These are phyloP conservation scores for Achlya hypogyna DNA, from an alignment of 352 stramenopile genomes.

Conservation along the genomic window DNA sequence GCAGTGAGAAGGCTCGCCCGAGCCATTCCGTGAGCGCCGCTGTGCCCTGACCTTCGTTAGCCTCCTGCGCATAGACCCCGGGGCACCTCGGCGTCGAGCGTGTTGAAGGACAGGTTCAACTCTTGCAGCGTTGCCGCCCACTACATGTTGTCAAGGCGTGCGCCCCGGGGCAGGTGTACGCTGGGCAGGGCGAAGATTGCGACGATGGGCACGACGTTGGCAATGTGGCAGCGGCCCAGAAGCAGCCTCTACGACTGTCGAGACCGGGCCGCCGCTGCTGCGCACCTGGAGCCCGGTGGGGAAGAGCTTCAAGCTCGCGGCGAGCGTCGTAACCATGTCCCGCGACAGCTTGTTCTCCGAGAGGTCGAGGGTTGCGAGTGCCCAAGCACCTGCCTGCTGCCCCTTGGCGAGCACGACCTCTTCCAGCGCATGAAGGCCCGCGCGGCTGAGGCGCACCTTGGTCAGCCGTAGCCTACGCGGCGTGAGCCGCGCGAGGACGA, in stretches of 20 bases:
- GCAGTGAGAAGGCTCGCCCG: conserved; percentile 40
- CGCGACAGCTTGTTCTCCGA: conserved; percentile 5
- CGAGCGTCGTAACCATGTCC: not conserved
- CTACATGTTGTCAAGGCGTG: conserved; percentile 2
- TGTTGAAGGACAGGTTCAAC: conserved; percentile 67
- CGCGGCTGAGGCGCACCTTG: conserved; percentile 35
- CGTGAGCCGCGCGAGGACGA: conserved; percentile 30
- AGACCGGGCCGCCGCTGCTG: not conserved
- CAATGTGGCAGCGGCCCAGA: not conserved
- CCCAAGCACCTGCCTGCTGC: not conserved
- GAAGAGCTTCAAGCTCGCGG: not conserved
- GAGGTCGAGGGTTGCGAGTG: conserved; percentile 1
- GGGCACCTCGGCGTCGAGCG: conserved; percentile 29
- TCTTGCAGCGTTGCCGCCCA: conserved; percentile 25
- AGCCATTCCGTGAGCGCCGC: conserved; percentile 42
- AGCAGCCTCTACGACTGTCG: not conserved
- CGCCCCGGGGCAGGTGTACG: not conserved
- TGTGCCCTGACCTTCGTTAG: conserved; percentile 31
- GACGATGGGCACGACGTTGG: not conserved
- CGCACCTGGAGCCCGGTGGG: not conserved
- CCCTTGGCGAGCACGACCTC: conserved; percentile 31
- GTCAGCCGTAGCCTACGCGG: conserved; percentile 24
- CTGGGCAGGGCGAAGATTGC: not conserved
- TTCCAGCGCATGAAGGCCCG: conserved; percentile 38
- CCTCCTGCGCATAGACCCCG: not conserved